phyloP scores from a whole-genome alignment of 2,329 filamentous ascomycete genomes.

The Paraphoma sp. region DNA sequence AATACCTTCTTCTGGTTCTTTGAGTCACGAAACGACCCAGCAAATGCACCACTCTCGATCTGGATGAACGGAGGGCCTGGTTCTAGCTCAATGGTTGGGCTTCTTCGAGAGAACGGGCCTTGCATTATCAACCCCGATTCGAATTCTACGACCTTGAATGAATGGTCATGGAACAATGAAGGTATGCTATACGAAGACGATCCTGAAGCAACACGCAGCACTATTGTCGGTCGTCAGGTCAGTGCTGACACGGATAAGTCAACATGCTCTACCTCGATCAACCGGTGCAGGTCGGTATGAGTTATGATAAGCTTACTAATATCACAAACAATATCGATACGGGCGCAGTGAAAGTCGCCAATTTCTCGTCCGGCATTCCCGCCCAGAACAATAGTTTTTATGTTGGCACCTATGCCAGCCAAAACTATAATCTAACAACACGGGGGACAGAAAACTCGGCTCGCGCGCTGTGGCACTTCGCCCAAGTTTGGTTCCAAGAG shows the following conservation, averaged over 20 bases:
- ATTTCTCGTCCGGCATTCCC: constrained; percentile 44
- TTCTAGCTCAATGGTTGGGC: constrained; percentile 48
- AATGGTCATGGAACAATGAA: constrained; percentile 69
- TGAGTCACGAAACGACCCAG: constrained; percentile 62
- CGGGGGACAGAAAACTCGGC: constrained; percentile 61
- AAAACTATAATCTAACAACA: constrained; percentile 52
- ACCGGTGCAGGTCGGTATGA: constrained; percentile 64
- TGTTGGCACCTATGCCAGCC: constrained; percentile 60
- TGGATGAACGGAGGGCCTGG: constrained; percentile 69
- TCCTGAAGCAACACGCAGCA: not conserved
- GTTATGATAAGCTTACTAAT: constrained; percentile 53
- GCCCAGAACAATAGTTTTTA: constrained; percentile 61
- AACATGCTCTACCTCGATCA: constrained; percentile 70
- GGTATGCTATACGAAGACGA: constrained; percentile 8
- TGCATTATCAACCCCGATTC: constrained; percentile 62
- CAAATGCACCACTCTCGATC: constrained; percentile 63
- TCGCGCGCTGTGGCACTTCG: constrained; percentile 64
- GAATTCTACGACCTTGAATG: constrained; percentile 59
- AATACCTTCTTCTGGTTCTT: constrained; percentile 72
- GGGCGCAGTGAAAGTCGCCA: constrained; percentile 25
- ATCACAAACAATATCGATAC: constrained; percentile 43
- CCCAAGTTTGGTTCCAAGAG: constrained; percentile 67
- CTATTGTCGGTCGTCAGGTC: not conserved
- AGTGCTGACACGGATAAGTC: constrained; percentile 17
- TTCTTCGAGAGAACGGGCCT: constrained; percentile 57